These are phyloP conservation scores for Cucumis variabilis DNA, from an alignment of 331 rosid genomes.

Conservation along the genomic window DNA sequence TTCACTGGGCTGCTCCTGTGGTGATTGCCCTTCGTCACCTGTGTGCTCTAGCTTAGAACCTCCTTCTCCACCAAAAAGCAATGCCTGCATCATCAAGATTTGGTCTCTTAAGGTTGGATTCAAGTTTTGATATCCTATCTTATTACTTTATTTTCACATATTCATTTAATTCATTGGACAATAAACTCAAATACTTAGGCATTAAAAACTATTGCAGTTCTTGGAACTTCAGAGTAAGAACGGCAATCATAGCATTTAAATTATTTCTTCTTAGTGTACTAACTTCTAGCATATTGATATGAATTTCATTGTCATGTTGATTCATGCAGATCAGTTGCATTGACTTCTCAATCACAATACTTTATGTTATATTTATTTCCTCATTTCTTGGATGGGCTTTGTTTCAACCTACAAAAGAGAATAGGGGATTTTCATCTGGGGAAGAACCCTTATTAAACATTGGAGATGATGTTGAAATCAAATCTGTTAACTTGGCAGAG, in stretches of 20 bases:
- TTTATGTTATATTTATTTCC: slow-evolving; percentile 66
- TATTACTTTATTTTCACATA: neutral
- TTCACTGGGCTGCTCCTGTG: slow-evolving; percentile 97
- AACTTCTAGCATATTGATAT: slow-evolving; percentile 34
- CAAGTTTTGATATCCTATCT: neutral
- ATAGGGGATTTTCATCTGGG: slow-evolving; percentile 50
- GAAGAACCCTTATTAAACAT: slow-evolving; percentile 73
- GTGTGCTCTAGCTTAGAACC: slow-evolving; percentile 74
- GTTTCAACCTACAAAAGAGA: slow-evolving; percentile 60
- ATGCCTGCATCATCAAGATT: slow-evolving; percentile 70
- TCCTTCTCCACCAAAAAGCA: slow-evolving; percentile 61
- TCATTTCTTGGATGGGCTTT: slow-evolving; percentile 80
- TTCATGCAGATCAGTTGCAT: slow-evolving; percentile 76
- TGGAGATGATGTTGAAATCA: slow-evolving; percentile 45
- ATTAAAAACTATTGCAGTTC: slow-evolving; percentile 1
- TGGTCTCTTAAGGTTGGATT: slow-evolving; percentile 73
- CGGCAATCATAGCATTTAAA: neutral
- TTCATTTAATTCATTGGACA: slow-evolving; percentile 14
- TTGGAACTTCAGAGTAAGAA: neutral
- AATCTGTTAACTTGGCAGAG: slow-evolving; percentile 47
- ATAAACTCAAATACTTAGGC: neutral
- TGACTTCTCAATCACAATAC: slow-evolving; percentile 70
- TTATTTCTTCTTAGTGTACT: neutral
- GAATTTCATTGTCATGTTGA: slow-evolving; percentile 35
- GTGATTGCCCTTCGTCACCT: slow-evolving; percentile 92